phyloP scores from a whole-genome alignment of 2,329 filamentous ascomycete genomes.

The Macroventuria anomochaeta region DNA sequence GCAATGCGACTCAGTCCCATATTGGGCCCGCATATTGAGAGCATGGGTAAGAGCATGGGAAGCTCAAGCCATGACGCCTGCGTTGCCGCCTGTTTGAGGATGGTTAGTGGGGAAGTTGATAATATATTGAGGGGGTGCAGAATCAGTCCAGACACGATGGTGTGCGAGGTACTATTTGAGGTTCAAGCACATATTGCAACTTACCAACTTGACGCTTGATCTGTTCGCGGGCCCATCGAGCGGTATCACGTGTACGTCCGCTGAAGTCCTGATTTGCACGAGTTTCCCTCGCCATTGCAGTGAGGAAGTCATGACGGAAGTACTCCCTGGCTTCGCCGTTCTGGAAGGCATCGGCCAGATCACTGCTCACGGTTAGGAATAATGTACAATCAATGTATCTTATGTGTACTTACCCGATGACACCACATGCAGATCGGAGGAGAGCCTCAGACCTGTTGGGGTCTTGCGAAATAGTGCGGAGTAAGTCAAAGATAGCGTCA shows the following conservation, averaged over 20 bases:
- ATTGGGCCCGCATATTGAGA: conserved; percentile 21
- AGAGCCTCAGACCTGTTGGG: conserved; percentile 88
- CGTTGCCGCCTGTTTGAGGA: conserved; percentile 38
- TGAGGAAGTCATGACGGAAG: conserved; percentile 93
- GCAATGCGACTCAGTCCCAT: conserved; percentile 23
- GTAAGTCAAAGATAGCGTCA: conserved; percentile 83
- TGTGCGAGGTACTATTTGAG: conserved; percentile 2
- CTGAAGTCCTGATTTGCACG: conserved; percentile 87
- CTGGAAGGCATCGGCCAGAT: conserved; percentile 92
- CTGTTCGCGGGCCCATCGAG: conserved; percentile 95
- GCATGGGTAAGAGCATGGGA: conserved; percentile 13
- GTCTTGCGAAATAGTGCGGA: conserved; percentile 81
- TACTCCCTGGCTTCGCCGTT: conserved; percentile 82
- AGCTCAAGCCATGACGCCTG: conserved; percentile 47
- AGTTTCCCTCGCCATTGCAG: conserved; percentile 87
- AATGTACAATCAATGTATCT: neutral
- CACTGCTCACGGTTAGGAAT: conserved; percentile 64
- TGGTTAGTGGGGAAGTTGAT: conserved; percentile 27
- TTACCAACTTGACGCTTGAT: conserved; percentile 83
- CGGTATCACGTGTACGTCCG: conserved; percentile 86
- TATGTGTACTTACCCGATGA: conserved; percentile 75
- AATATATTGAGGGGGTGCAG: conserved; percentile 21
- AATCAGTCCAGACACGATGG: neutral
- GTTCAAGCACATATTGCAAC: conserved; percentile 19
- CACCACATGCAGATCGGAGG: conserved; percentile 94